phyloP scores from a whole-genome alignment of 169 alveolate genomes.

The Cystoisospora suis region DNA sequence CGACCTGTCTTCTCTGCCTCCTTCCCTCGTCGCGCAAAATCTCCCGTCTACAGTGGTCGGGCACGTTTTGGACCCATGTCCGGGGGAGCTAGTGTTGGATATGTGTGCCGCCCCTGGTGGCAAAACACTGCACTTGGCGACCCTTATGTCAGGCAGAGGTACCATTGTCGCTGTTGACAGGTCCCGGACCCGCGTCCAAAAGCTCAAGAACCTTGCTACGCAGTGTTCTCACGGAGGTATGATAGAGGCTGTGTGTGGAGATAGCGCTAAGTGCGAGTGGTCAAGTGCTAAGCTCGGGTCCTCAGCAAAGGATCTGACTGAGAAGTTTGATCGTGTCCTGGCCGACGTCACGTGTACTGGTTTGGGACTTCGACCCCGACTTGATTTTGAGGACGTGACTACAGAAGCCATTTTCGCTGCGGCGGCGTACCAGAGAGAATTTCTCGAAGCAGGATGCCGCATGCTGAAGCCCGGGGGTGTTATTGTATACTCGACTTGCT shows the following conservation, averaged over 20 bases:
- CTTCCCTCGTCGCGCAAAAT: conserved; percentile 51
- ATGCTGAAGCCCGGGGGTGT: conserved; percentile 34
- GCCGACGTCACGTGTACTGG: conserved; percentile 96
- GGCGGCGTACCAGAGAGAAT: conserved; percentile 34
- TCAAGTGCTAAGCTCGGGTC: neutral
- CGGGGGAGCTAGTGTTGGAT: conserved; percentile 76
- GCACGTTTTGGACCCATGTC: conserved; percentile 32
- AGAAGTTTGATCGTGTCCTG: conserved; percentile 86
- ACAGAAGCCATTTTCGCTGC: neutral
- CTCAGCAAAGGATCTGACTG: neutral
- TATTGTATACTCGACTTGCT: conserved; percentile 49
- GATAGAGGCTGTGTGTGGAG: conserved; percentile 36
- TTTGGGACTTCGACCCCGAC: conserved; percentile 78
- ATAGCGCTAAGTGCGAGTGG: conserved; percentile 46
- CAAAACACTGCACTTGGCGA: conserved; percentile 70
- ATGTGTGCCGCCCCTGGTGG: conserved; percentile 93
- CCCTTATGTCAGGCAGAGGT: conserved; percentile 35
- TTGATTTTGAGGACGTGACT: conserved; percentile 27
- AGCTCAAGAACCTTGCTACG: neutral
- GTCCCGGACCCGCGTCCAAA: conserved; percentile 18
- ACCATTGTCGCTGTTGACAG: conserved; percentile 37
- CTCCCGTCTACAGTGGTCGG: conserved; percentile 39
- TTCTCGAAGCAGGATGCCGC: conserved; percentile 5
- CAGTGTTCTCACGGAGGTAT: neutral
- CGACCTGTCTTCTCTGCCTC: conserved; percentile 27